Base-by-base conservation (phyloP, 108 stramenopile species). In the Epipyxis sp. region DNA sequence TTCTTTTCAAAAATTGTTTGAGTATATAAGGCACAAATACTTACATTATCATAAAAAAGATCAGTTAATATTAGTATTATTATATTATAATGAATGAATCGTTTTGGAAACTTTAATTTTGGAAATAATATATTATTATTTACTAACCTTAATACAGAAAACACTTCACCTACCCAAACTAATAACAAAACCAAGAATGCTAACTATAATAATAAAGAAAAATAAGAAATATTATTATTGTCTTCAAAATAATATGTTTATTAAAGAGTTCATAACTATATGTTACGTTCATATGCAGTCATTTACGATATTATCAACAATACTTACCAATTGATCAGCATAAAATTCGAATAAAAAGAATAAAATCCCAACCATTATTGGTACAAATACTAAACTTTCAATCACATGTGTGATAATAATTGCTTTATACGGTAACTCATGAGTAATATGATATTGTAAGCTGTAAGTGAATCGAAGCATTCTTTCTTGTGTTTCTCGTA, bases 401-500 rank as follows among this genome's bases (percentile, higher is more conserved):
- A 90, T 81, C 6, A 86, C 44, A 72, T 88, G 87, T 1, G 82
- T 43, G 30, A 81, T 40, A 1, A 88, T 59, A 29, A 86, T 69
- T 30, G 82, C 69, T 27, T 91, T 86, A 68, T 94, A 82, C 20
- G 90, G 84, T 40, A 78, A 82, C 39, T 91, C 34, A 30, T 80
- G 32, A 0, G 87, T 81, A 0, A 96, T 87, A 1, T 84, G 85
- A 43, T 86, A 71, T 78, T 91, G 90, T 1, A 97, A 82, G 27
- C 91, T 89, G 42, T 91, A 83, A 1, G 95, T 93, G 78, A 97
- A 96, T 54, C 89, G 88, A 46, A 97, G 77, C 97, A 97, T 96
- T n/a, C 95, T 88, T 71, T 92, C 92, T 90, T 97, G 96, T 46
- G 96, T 95, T 85, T 96, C 94, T 34, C 91, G 86, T 3, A 98